Base-by-base conservation (phyloP, 2,329 filamentous ascomycete species). In the Cladosporium sp. region DNA sequence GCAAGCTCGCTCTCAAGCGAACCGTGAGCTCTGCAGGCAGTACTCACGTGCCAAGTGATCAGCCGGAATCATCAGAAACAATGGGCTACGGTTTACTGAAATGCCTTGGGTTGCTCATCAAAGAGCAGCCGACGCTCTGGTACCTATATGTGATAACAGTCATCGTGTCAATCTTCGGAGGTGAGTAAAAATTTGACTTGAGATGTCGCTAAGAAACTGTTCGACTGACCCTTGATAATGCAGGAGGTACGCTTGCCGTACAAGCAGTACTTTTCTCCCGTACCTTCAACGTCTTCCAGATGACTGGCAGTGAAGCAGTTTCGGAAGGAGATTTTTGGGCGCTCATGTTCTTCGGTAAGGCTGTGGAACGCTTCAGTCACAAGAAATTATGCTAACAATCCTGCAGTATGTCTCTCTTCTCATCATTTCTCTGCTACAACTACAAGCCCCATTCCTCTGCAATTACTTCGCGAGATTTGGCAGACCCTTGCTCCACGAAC, bases 211-310 rank as follows among this genome's bases (percentile, higher is more conserved):
- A 5, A 8, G 14, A 3, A 12, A 34, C 30, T 2, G 7, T 34
- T 9, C 28, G 9, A 39, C 15, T 28, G 11, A 43, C 25, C 36
- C 15, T 15, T 25, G 19, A 14, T 14, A 28, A 15, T n/a, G 22
- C 39, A 54, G 42, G 55, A 39, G 74, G 73, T 22, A 76, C 76
- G 0, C 80, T 74, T 59, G 78, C 79, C 2, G 76, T 75, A 1
- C 78, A 80, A 64, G 77, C 79, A 3, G 68, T 82, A 28, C 64
- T 84, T 0, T 82, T 83, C 62, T 76, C 79, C 2, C 71, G 76
- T 8, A 67, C 82, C 1, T 73, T 82, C 38, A 65, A 74, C 43
- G 77, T 78, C 2, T 84, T 83, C 60, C 73, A 70, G 76, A 37
- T 72, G 69, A 14, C 59, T 4, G 72, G 75, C 0, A 54, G 68